Conservation (phyloP, 129 eudicot genomes). For the Ambrosia trifida region DNA sequence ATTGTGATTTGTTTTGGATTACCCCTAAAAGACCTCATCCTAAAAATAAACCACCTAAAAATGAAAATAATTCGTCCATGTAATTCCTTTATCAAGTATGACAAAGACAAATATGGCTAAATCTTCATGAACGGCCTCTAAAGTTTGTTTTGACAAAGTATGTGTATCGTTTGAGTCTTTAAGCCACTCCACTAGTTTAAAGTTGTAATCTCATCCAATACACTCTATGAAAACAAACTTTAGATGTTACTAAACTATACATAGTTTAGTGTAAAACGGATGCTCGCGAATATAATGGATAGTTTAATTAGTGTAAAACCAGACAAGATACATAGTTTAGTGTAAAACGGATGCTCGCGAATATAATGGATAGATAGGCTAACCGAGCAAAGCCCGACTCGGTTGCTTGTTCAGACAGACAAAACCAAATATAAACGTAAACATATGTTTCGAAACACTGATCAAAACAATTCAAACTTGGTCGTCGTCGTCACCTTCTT, state of each 20-base stretch:
- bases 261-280: not conserved
- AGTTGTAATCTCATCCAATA: no score
- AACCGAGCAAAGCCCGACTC: conserved; percentile 22
- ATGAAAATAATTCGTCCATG: no score
- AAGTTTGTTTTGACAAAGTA: no score
- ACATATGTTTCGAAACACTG: not conserved
- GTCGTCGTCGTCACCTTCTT: conserved; percentile 30
- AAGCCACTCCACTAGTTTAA: no score
- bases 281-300: not conserved
- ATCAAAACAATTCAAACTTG: conserved; percentile 17
- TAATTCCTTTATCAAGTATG: not conserved
- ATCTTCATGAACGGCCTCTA: not conserved
- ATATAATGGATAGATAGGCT: conserved; percentile 22
- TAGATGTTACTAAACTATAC: no score
- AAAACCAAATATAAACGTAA: not conserved
- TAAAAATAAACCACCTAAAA: no score
- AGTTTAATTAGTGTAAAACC: no score
- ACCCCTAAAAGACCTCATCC: no score
- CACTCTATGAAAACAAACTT: no score
- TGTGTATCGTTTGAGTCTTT: no score
- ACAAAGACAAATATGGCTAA: not conserved
- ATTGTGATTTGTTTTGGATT: no score
- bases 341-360: not conserved
- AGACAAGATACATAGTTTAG: no score
- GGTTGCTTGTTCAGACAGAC: conserved; percentile 16